Evolutionary conservation across 2,329 filamentous ascomycete genomes (phyloP).

Genomic region (Trichophyton equinum): DNA sequence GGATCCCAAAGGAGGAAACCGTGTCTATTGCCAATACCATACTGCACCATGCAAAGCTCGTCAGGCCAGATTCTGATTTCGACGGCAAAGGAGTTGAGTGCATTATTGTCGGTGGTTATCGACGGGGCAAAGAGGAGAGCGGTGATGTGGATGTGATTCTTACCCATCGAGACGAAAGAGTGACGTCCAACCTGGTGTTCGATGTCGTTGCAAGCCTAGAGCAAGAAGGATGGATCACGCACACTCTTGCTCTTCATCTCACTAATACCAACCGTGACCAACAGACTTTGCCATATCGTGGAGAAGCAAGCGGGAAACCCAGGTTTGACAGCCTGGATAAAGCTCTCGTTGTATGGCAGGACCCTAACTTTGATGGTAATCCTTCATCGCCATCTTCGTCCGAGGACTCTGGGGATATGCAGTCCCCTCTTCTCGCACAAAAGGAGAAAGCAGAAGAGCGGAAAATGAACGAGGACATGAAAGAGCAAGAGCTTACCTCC

Average conservation of each 20-base stretch:
- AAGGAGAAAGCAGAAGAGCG: background rate
- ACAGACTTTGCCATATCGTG: constrained; percentile 43
- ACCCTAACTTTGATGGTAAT: constrained; percentile 38
- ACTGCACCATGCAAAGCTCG: constrained; percentile 51
- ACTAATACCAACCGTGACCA: constrained; percentile 64
- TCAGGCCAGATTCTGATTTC: constrained; percentile 39
- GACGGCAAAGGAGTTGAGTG: constrained; percentile 39
- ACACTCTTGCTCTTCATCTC: constrained; percentile 60
- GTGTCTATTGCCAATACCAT: constrained; percentile 55
- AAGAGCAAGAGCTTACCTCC: background rate
- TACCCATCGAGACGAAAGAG: constrained; percentile 58
- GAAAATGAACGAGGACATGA: background rate
- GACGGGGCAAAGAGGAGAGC: constrained; percentile 58
- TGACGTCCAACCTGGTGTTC: constrained; percentile 58
- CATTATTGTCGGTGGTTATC: constrained; percentile 66
- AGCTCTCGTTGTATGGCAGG: constrained; percentile 83
- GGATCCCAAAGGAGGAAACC: constrained; percentile 62
- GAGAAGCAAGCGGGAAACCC: constrained; percentile 34
- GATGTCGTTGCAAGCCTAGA: constrained; percentile 63
- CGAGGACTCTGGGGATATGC: background rate
- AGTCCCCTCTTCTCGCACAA: background rate
- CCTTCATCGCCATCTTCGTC: background rate
- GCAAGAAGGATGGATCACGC: constrained; percentile 57
- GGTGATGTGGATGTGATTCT: constrained; percentile 82
- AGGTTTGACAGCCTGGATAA: constrained; percentile 88